Conservation (phyloP, 495 filamentous ascomycete genomes). For the Xylaria cubensis region DNA sequence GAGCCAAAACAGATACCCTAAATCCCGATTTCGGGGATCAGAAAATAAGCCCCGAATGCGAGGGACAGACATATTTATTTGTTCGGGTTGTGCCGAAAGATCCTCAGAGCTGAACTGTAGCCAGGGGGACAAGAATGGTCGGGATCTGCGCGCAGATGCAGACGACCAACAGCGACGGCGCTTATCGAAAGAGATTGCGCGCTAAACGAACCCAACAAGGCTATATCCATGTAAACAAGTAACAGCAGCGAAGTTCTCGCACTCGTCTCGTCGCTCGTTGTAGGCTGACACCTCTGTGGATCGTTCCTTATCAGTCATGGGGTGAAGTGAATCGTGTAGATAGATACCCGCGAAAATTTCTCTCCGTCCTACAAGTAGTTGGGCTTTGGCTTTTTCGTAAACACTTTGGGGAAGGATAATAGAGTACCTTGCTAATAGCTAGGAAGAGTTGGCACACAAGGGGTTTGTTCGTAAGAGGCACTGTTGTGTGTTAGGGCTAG, state of each 20-base stretch:
- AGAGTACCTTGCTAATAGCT: constrained; percentile 30
- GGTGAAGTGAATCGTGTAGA: constrained; percentile 36
- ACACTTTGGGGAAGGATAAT: constrained; percentile 17
- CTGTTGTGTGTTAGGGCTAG: constrained; percentile 29
- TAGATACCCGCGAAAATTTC: constrained; percentile 39
- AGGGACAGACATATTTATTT: constrained; percentile 21
- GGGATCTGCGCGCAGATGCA: too few species aligned
- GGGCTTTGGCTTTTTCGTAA: constrained; percentile 31
- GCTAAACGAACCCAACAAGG: too few species aligned
- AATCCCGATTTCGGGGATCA: neutral
- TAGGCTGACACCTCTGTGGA: too few species aligned
- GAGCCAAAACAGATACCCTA: too few species aligned
- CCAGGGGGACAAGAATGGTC: too few species aligned
- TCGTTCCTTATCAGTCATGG: too few species aligned
- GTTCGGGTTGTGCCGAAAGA: constrained; percentile 28
- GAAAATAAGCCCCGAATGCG: neutral
- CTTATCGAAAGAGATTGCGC: too few species aligned
- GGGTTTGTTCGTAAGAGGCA: constrained; percentile 33
- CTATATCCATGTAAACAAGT: too few species aligned
- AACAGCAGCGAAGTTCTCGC: too few species aligned
- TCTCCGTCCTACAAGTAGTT: constrained; percentile 31
- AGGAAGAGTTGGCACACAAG: constrained; percentile 32
- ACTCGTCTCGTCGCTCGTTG: too few species aligned
- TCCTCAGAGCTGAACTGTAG: neutral
- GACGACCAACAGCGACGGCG: too few species aligned